Evolutionary conservation across 202 grass and related monocot genomes (phyloP).

Genomic region (Brachypodium distachyon): DNA sequence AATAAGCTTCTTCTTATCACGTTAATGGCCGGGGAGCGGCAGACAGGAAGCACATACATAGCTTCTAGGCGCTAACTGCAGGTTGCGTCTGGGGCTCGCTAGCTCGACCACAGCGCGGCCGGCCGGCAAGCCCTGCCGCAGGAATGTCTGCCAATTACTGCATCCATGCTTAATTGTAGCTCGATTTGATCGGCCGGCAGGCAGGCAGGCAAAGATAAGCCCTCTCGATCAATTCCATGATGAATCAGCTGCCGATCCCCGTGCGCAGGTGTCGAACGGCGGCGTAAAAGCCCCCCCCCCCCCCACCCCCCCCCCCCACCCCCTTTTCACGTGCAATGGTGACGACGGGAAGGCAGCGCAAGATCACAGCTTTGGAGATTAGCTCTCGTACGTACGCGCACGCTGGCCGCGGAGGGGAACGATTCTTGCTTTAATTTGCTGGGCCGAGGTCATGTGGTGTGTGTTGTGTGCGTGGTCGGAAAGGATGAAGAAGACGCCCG

Average conservation of each 20-base stretch:
- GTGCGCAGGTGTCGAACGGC: background rate
- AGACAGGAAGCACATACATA: no score
- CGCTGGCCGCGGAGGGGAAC: background rate
- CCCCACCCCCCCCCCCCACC: no score
- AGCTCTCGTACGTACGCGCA: background rate
- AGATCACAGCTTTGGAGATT: conserved; percentile 1
- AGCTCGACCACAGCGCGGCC: background rate
- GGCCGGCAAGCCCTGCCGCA: background rate
- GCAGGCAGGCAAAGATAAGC: background rate
- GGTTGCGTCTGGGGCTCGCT: background rate
- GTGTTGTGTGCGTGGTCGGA: conserved; percentile 31
- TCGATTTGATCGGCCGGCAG: background rate
- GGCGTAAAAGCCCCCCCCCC: background rate
- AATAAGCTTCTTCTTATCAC: background rate
- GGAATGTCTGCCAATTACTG: conserved; percentile 21
- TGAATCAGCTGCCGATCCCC: background rate
- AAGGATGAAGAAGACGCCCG: conserved; percentile 34
- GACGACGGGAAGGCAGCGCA: conserved; percentile 19
- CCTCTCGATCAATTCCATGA: background rate
- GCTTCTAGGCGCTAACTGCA: no score
- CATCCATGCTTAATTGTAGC: background rate
- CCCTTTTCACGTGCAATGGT: background rate
- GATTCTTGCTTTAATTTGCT: background rate
- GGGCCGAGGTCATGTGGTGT: background rate
- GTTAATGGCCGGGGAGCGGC: background rate